Percentiles rank a stretch among this genome's conserved stretches.
These are phyloP conservation scores for Cylindrodendrum hubeiense DNA, from an alignment of 2,329 filamentous ascomycete species.

Conservation along the genomic window DNA sequence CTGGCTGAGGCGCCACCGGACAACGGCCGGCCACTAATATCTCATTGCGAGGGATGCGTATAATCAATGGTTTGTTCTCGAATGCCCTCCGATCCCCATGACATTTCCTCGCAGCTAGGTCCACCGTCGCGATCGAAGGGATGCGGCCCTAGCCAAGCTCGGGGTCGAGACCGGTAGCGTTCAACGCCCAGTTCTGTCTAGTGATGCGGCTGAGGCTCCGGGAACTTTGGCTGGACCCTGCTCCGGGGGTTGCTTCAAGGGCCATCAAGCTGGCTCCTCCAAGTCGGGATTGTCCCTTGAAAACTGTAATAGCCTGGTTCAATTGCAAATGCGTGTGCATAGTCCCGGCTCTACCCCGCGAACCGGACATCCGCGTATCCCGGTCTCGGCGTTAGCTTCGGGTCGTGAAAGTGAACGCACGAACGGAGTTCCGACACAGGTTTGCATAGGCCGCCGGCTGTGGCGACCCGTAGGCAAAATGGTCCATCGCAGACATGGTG, in stretches of 20 bases:
- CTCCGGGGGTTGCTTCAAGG: slow-evolving; percentile 1
- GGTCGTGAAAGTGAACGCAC: neutral
- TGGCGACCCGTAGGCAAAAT: slow-evolving; percentile 29
- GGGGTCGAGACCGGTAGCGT: slow-evolving; percentile 31
- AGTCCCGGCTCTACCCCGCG: neutral
- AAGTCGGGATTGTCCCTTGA: neutral
- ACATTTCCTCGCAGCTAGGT: slow-evolving; percentile 3
- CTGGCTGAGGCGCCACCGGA: neutral
- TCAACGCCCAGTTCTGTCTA: neutral
- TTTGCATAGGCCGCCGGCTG: neutral
- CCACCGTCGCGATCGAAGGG: slow-evolving; percentile 24
- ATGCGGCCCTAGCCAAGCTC: slow-evolving; percentile 9
- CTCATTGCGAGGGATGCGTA: neutral
- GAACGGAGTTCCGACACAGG: too few species aligned
- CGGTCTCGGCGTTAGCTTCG: neutral
- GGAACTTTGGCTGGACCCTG: slow-evolving; percentile 1
- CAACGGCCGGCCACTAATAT: neutral
- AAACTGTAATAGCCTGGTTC: neutral
- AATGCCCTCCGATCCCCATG: slow-evolving; percentile 27
- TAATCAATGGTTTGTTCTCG: neutral
- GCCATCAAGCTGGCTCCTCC: neutral
- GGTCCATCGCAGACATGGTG: slow-evolving; percentile 35
- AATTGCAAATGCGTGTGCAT: neutral
- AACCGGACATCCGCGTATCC: neutral
- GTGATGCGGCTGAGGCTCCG: slow-evolving; percentile 16